Evolutionary conservation across 2,329 filamentous ascomycete genomes (phyloP), one percentile per base, ranked within the genome.

Genomic region (Ceratocystis colombiana): DNA sequence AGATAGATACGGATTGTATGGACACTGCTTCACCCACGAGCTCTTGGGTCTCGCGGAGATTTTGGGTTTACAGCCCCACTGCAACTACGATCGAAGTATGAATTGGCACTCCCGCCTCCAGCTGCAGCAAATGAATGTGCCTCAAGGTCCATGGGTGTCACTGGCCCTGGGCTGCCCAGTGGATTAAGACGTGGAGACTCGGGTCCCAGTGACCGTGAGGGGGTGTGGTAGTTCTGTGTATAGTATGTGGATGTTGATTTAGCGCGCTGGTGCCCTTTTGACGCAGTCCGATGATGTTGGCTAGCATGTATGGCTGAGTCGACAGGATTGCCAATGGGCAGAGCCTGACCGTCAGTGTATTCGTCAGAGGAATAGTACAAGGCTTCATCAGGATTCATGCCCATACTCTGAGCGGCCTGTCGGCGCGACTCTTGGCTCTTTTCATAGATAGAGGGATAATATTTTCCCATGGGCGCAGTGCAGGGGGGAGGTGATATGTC

Each of bases 371-470:
- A 68, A 41, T 63, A 65, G 10, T 65, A 63, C 3, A 61, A 45
- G 8, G 28, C 33, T 8, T 61, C 61, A 30, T 63, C 41, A 17
- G 64, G 41, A 33, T 22, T 33, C n/a, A 61, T 50, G 44, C 48
- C 30, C 15, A 41, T 20, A 41, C 20, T 25, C 8, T 46, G 12
- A 15, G 53, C 50, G 12, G 44, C 20, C n/a, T 59, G 22, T 10
- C 55, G 50, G 45, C 66, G 59, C 37, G 50, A 28, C 62, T 73
- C 75, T n/a, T 22, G 46, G 62, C 76, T 72, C 33, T 75, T 76
- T 69, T 84, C 81, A 70, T 84, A 86, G 73, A 85, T 85, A 30
- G 82, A 80, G 0, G 84, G 84, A 67, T 86, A 84, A 70, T 86
- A 86, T 73, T 85, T 86, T 28, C 84, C 84, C 74, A 84, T 76